Evolutionary conservation across 2,329 filamentous ascomycete species (phyloP), one percentile per base, ranked within the genome.

Genomic region (Dactylonectria estremocensis): DNA sequence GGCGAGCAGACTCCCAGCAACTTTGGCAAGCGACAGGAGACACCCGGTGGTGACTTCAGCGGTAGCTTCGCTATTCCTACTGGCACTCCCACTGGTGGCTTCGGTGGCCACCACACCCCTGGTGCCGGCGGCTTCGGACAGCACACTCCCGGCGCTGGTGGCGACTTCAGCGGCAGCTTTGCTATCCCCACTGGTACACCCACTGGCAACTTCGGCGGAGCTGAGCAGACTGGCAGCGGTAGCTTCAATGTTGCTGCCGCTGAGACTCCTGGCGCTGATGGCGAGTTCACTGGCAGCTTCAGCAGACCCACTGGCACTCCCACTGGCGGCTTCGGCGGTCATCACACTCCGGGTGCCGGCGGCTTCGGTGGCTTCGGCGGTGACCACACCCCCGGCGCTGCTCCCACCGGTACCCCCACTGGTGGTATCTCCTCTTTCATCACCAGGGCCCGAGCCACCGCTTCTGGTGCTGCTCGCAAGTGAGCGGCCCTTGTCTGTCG

Each of bases 391-490:
- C 13, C 18, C 53, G 40, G 40, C 8, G 40, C 40, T 43, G 14
- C n/a, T 40, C 14, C 40, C 24, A 28, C 24, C 7, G 24, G 24
- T 28, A 28, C 24, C 24, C 24, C 24, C 24, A 4, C 24, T 28
- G 24, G 4, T 14, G 35, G 43, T 24, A 43, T 56, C 20, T 67
- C 55, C 45, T 58, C 67, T 54, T 69, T 69, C 56, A 33, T 67
- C 54, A 69, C 67, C 59, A 59, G 43, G 61, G 45, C 64, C 33
- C 61, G 56, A 33, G 8, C 67, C 33, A 43, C 20, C 28, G 45
- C 64, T 52, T 61, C 61, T 18, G 24, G 18, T 13, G 20, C 20
- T 35, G 35, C 48, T 50, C 33, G 48, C 33, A 54, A 66, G 52
- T 35, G 50, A 53, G 50, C 59, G 52, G 48, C 40, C 40, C 33